Evolutionary conservation across 495 filamentous ascomycete genomes (phyloP), one percentile per base, ranked within the genome.

Genomic region (Podospora pseudocomata): DNA sequence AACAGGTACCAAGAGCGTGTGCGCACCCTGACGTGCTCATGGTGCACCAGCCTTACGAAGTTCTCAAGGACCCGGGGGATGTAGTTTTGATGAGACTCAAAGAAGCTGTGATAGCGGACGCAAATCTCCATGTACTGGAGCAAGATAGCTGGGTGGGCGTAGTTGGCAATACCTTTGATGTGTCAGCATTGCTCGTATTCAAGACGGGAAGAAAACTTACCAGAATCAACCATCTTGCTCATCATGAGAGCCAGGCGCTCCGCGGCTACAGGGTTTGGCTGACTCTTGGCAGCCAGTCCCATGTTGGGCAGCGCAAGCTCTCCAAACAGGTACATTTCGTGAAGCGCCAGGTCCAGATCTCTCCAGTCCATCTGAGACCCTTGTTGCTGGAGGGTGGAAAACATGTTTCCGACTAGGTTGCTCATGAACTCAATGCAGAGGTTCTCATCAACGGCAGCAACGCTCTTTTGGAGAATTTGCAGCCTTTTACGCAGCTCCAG

Each of bases 81-180:
- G 60, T 89, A 85, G 1, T 87, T 82, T 2, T 89, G 84, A 71
- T 97, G 90, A 49, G 86, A 83, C 68, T 96, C 92, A 79, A 99
- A 98, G 79, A 97, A 97, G n/a, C 87, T 85, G 76, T 87, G 89
- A 76, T 98, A 98, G 49, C 95, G 90, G 39, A 97, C 93, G 75
- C 92, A 96, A 55, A 97, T 95, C 72, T 98, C 95, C 96, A 98
- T 98, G 72, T 95, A 98, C 77, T 97, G 93, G 18, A 98, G 83
- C 67, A 97, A 89, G 34, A 97, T 92, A 23, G 93, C 92, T 0
- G 96, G 95, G 78, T 98, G 95, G 4, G 90, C 87, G 75, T 92
- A 95, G 28, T 85, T 89, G 68, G 91, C 88, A 69, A 98, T 90
- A 69, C 91, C 92, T 93, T 60, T 32, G 15, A 4, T 65, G 30